These are phyloP conservation scores for Xylaria curta DNA, from an alignment of 495 filamentous ascomycete species.

Conservation along the genomic window DNA sequence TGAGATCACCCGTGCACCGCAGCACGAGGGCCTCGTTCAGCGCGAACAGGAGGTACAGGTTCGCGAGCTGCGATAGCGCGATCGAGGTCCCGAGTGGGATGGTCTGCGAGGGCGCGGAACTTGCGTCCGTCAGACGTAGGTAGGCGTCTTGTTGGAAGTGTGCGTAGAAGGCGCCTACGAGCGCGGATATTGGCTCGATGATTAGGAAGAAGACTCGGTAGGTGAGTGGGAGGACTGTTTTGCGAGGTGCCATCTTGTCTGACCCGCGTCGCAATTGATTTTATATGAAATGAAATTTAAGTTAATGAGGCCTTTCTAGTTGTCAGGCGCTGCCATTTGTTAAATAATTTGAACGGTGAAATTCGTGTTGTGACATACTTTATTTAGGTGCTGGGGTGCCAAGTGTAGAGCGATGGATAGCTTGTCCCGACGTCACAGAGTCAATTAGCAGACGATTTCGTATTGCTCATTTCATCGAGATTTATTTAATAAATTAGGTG, in stretches of 20 bases:
- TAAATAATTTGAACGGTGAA: neutral
- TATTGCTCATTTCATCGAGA: neutral
- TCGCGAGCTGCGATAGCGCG: constrained; percentile 66
- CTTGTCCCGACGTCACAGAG: neutral
- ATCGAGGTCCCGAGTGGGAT: constrained; percentile 57
- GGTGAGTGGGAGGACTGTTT: constrained; percentile 46
- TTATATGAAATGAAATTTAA: neutral
- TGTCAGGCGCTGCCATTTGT: neutral
- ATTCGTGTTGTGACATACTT: neutral
- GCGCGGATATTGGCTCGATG: constrained; percentile 69
- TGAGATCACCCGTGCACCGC: constrained; percentile 63
- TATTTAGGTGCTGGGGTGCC: no score
- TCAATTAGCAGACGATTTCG: neutral
- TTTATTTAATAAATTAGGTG: neutral
- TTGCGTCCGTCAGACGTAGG: constrained; percentile 62
- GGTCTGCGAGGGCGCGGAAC: constrained; percentile 45
- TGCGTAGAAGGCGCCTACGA: constrained; percentile 69
- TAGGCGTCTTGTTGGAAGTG: constrained; percentile 62
- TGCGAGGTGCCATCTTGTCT: constrained; percentile 37
- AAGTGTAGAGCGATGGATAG: neutral
- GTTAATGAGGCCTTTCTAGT: neutral
- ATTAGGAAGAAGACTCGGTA: constrained; percentile 71
- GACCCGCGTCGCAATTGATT: neutral
- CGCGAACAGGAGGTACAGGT: constrained; percentile 70
- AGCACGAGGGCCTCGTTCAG: constrained; percentile 73